Conservation (phyloP, 805 yeast species). For the Wickerhamiella shivajii region DNA sequence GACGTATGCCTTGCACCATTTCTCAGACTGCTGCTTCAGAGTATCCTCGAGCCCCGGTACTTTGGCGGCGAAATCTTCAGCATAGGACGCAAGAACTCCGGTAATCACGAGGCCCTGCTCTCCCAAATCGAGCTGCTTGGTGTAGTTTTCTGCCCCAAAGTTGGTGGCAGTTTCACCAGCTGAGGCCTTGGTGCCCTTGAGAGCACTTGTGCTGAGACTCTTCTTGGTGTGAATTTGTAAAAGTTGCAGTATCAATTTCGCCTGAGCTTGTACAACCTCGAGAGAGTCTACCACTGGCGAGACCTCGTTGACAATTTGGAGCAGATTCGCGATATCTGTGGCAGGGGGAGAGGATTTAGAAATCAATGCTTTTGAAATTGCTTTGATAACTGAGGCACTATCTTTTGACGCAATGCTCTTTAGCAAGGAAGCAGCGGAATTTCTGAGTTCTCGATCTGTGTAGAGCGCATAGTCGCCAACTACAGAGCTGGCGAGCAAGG, state of each 20-base stretch:
- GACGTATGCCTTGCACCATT: slow-evolving; percentile 18
- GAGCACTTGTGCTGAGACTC: slow-evolving; percentile 1
- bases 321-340: slow-evolving; percentile 7
- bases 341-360: no score
- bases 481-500: no score
- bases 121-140: slow-evolving; percentile 2
- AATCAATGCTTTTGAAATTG: no score
- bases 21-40: slow-evolving; percentile 1
- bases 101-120: slow-evolving; percentile 1
- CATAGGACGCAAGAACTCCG: slow-evolving; percentile 5
- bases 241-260: slow-evolving; percentile 2
- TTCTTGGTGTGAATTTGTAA: slow-evolving; percentile 2
- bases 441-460: no score
- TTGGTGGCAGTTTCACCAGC: neutral
- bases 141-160: slow-evolving; percentile 2
- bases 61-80: slow-evolving; percentile 4
- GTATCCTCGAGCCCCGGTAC: neutral
- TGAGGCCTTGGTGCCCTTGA: slow-evolving; percentile 1
- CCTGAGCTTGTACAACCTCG: slow-evolving; percentile 1
- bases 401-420: no score
- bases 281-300: neutral
- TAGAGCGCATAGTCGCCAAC: no score
- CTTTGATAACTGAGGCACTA: no score
- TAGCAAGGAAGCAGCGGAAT: no score
- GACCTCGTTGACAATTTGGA: slow-evolving; percentile 7